phyloP scores from a whole-genome alignment of 2,329 filamentous ascomycete genomes.

The Leptographium radiaticola region DNA sequence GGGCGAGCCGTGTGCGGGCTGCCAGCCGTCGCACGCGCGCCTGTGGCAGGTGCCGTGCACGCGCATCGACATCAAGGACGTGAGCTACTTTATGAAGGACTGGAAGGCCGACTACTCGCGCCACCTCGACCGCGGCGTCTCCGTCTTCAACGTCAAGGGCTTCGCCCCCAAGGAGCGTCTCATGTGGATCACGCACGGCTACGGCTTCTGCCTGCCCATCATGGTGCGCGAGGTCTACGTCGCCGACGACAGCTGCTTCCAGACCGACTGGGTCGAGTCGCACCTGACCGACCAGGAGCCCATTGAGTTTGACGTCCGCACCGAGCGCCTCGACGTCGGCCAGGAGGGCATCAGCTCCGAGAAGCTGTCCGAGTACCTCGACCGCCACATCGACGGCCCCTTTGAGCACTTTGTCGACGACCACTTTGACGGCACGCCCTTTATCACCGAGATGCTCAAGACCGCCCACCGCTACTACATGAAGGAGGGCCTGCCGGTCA shows the following conservation, averaged over 20 bases:
- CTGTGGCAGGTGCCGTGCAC: slow-evolving; percentile 98
- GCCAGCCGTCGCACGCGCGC: slow-evolving; percentile 87
- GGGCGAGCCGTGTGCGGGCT: slow-evolving; percentile 89
- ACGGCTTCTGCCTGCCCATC: slow-evolving; percentile 84
- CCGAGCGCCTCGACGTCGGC: slow-evolving; percentile 78
- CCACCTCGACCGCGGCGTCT: slow-evolving; percentile 75
- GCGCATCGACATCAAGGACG: slow-evolving; percentile 96
- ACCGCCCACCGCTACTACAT: slow-evolving; percentile 87
- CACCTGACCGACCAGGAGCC: slow-evolving; percentile 54
- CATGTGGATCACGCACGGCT: slow-evolving; percentile 93
- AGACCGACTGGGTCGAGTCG: slow-evolving; percentile 85
- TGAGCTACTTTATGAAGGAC: slow-evolving; percentile 97
- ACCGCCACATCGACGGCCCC: slow-evolving; percentile 83
- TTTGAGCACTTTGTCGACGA: slow-evolving; percentile 93
- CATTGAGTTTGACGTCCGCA: slow-evolving; percentile 72
- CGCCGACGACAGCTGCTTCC: slow-evolving; percentile 82
- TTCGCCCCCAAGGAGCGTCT: slow-evolving; percentile 52
- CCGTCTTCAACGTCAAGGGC: slow-evolving; percentile 90
- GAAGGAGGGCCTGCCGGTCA: slow-evolving; percentile 76
- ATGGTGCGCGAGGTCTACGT: slow-evolving; percentile 91
- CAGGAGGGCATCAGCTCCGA: slow-evolving; percentile 74
- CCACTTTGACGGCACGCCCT: slow-evolving; percentile 90
- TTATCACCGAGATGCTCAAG: slow-evolving; percentile 92
- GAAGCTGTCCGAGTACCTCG: slow-evolving; percentile 79
- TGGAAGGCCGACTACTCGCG: slow-evolving; percentile 96